Evolutionary conservation across 805 yeast genomes (phyloP), one percentile per base, ranked within the genome.

Genomic region (Kodamaea neixiangensis): DNA sequence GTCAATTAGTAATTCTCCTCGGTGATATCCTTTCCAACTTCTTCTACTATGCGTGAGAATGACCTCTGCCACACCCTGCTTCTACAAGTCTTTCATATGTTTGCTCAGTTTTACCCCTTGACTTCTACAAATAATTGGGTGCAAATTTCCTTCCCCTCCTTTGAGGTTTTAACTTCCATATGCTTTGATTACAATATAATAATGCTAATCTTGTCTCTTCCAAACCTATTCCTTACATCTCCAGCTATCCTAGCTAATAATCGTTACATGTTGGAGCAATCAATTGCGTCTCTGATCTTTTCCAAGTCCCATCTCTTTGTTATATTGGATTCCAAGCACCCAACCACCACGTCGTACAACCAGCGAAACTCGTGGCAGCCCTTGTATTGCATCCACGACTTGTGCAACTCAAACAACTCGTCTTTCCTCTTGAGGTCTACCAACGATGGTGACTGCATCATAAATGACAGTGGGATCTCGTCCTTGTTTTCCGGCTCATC

Each of bases 281-380:
- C 48, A 21, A 52, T 22, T 11, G 52, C 20, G 19, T 48, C 48
- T 9, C 35, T 31, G 18, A 81, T 70, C 48, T 66, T 64, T 13
- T 74, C 75, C 38, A 83, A 67, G 50, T 71, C 76, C 75, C 82
- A 73, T 51, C 92, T 68, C 51, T 74, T 68, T n/a, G 76, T 70
- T 25, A 78, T 66, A 57, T 84, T 79, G 46, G 69, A 67, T 17
- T 73, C 73, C 58, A 87, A 69, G 57, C 89, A 83, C 2, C 86
- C 85, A 19, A 60, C 55, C 2, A 86, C 69, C 3, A 81, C 65
- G 7, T 66, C 66, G 35, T 53, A 61, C 38, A 67, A 22, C 69
- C 72, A 64, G 46, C 52, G 51, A 46, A 56, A 69, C 51, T 68
- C 66, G 3, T 22, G 45, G 22, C 52, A 34, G 34, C 62, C 50